These are phyloP conservation scores for Talaromyces sp. DNA, from an alignment of 2,329 filamentous ascomycete species.

Conservation along the genomic window DNA sequence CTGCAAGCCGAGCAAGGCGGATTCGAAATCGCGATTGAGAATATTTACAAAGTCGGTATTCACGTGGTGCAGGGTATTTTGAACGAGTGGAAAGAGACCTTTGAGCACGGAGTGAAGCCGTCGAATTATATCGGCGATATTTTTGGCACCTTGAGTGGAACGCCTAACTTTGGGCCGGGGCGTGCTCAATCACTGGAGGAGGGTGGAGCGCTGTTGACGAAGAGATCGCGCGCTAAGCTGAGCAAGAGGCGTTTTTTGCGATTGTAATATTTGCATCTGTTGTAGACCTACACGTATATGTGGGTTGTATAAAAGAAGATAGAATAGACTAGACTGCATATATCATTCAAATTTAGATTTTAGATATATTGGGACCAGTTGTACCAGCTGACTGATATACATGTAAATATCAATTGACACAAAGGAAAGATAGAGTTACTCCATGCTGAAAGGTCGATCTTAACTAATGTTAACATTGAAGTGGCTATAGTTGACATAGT, in stretches of 20 bases:
- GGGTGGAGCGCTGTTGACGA: conserved; percentile 14
- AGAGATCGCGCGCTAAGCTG: background rate
- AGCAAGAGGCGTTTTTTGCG: background rate
- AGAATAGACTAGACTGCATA: background rate
- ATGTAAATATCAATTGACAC: too few relatives aligned
- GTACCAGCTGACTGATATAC: too few relatives aligned
- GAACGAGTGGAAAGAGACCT: conserved; percentile 54
- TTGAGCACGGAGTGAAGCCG: conserved; percentile 51
- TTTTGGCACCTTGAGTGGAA: conserved; percentile 57
- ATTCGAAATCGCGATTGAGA: conserved; percentile 57
- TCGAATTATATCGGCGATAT: conserved; percentile 67
- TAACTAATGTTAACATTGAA: too few relatives aligned
- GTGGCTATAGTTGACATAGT: too few relatives aligned
- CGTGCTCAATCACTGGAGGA: conserved; percentile 14
- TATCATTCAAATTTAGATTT: background rate
- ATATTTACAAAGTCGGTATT: conserved; percentile 61
- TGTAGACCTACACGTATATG: background rate
- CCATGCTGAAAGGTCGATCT: too few relatives aligned
- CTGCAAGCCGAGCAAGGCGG: conserved; percentile 56
- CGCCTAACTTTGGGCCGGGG: conserved; percentile 56
- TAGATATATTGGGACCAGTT: background rate
- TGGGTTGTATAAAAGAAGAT: background rate
- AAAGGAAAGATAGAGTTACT: too few relatives aligned
- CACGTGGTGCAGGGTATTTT: conserved; percentile 61
- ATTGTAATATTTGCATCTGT: background rate